Percentiles rank a stretch among this genome's conserved stretches.
Conservation (phyloP, 306 rosid genomes). For the Ormosia emarginata region DNA sequence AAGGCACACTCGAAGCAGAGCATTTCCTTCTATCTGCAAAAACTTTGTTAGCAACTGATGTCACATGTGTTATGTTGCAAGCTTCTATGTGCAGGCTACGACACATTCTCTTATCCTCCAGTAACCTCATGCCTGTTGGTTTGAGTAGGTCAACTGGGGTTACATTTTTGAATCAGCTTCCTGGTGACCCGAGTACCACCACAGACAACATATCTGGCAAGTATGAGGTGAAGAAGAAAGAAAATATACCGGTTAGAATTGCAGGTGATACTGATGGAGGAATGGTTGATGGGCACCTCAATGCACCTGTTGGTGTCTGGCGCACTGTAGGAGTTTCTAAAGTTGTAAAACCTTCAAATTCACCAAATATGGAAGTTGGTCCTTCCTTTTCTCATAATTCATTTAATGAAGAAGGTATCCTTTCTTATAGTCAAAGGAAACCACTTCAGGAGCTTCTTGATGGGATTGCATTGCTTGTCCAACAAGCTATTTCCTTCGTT, state of each 20-base stretch:
- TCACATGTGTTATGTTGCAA: conserved; percentile 76
- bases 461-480: conserved; percentile 82
- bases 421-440: conserved; percentile 83
- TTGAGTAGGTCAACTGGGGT: conserved; percentile 52
- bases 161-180: conserved; percentile 58
- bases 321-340: conserved; percentile 83
- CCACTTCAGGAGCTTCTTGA: conserved; percentile 99
- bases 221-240: conserved; percentile 86
- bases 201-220: conserved; percentile 63
- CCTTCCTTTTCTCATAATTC: conserved; percentile 77
- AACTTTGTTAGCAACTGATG: conserved; percentile 81
- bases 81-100: conserved; percentile 90
- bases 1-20: conserved; percentile 58
- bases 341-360: conserved; percentile 63
- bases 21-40: conserved; percentile 53
- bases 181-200: conserved; percentile 59
- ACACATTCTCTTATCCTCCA: conserved; percentile 65
- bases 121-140: conserved; percentile 52
- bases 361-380: conserved; percentile 72
- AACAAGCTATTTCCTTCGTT: conserved; percentile 91
- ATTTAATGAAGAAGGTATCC: conserved; percentile 80
- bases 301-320: conserved; percentile 97
- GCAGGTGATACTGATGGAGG: conserved; percentile 94
- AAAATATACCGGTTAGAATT: conserved; percentile 78
- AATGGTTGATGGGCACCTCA: conserved; percentile 78